Evolutionary conservation across 768 basidiomycete genomes (phyloP).

Genomic region (Tulasnella sp.): DNA sequence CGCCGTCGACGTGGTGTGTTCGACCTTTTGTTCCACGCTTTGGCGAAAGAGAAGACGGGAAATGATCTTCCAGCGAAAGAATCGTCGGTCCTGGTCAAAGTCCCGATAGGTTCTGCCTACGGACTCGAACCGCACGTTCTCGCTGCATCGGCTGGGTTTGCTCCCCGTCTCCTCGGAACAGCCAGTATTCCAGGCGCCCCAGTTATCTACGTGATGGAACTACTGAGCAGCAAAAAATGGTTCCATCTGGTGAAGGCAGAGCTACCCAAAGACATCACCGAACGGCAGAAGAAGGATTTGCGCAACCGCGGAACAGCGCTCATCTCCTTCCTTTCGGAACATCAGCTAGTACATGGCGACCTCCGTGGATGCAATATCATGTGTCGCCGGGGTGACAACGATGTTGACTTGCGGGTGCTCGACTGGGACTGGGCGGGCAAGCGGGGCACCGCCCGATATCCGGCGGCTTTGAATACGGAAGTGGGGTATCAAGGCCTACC

Average conservation of each 20-base stretch:
- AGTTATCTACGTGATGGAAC: slow-evolving; percentile 1
- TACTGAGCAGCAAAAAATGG: neutral
- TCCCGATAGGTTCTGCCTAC: neutral
- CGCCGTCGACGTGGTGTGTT: neutral
- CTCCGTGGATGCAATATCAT: slow-evolving; percentile 5
- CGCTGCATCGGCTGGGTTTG: neutral
- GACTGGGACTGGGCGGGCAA: slow-evolving; percentile 5
- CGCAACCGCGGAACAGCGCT: neutral
- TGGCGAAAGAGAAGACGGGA: neutral
- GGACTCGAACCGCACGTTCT: neutral
- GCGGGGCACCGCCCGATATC: neutral
- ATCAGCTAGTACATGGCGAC: neutral
- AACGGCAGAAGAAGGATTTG: slow-evolving; percentile 1
- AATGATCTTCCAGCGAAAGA: neutral
- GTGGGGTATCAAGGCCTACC: neutral
- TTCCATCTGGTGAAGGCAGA: neutral
- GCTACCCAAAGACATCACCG: neutral
- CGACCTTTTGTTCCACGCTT: slow-evolving; percentile 3
- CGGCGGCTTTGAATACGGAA: neutral
- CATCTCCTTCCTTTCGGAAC: neutral
- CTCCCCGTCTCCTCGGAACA: slow-evolving; percentile 2
- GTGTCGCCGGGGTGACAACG: neutral
- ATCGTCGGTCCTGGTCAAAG: neutral
- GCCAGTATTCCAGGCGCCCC: neutral
- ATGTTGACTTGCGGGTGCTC: neutral